Evolutionary conservation across 2,329 filamentous ascomycete species (phyloP).

Genomic region (Tolypocladium inflatum): DNA sequence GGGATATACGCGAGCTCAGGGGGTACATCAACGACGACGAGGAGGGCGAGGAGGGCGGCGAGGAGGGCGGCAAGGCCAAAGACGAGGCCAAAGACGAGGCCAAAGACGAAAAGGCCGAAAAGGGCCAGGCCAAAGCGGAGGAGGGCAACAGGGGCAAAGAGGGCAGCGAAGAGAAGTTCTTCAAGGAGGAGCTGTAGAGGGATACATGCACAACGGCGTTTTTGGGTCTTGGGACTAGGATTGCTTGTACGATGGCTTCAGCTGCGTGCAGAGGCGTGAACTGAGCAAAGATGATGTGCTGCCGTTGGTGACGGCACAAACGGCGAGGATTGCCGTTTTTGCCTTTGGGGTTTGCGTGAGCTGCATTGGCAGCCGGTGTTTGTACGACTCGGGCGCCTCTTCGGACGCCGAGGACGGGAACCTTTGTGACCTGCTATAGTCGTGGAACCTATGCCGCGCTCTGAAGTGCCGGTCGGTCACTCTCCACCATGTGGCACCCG

Average conservation of each 20-base stretch:
- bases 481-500: neutral
- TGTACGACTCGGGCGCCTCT: neutral
- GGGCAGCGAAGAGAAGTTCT: slow-evolving; percentile 42
- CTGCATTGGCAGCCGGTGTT: neutral
- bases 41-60: neutral
- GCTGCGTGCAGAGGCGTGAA: neutral
- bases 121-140: neutral
- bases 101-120: slow-evolving; percentile 1
- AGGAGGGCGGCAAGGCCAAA: slow-evolving; percentile 1
- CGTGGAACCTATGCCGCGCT: too few species aligned
- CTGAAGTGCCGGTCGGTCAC: too few species aligned
- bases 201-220: neutral
- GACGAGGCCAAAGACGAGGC: slow-evolving; percentile 12
- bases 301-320: neutral
- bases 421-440: too few species aligned
- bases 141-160: slow-evolving; percentile 10
- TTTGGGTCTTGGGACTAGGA: neutral
- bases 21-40: slow-evolving; percentile 56
- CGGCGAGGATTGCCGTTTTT: neutral
- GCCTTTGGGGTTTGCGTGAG: neutral
- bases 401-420: neutral
- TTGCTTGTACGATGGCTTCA: neutral
- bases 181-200: slow-evolving; percentile 41
- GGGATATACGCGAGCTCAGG: slow-evolving; percentile 51
- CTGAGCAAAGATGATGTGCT: neutral